Evolutionary conservation across 768 basidiomycete genomes (phyloP).

Genomic region (Wakefieldia striispora): DNA sequence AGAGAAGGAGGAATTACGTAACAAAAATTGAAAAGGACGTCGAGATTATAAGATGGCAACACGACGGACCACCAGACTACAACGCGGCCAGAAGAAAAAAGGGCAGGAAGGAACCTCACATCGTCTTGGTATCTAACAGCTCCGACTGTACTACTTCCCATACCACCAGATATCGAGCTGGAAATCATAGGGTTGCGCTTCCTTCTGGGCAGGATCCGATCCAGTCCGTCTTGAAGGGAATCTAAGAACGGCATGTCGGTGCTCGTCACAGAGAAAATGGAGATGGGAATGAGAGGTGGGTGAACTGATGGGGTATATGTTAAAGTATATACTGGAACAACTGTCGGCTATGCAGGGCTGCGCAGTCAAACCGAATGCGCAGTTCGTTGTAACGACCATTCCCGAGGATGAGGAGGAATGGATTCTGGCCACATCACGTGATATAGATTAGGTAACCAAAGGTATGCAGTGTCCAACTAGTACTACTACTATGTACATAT

Average conservation of each 20-base stretch:
- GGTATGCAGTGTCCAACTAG: too few species aligned
- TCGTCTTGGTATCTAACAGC: slow-evolving; percentile 68
- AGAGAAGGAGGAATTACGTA: slow-evolving; percentile 32
- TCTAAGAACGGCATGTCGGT: slow-evolving; percentile 29
- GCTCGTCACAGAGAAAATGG: not conserved
- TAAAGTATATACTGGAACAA: slow-evolving; percentile 3
- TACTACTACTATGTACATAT: too few species aligned
- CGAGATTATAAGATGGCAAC: slow-evolving; percentile 21
- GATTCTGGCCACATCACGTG: slow-evolving; percentile 20
- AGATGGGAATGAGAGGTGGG: not conserved
- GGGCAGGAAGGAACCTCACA: slow-evolving; percentile 45
- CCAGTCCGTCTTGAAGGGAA: slow-evolving; percentile 28
- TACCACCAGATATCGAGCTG: slow-evolving; percentile 48
- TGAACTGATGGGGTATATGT: too few species aligned
- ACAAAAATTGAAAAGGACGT: slow-evolving; percentile 18
- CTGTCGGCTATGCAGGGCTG: slow-evolving; percentile 11
- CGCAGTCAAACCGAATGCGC: slow-evolving; percentile 8
- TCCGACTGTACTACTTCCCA: slow-evolving; percentile 55
- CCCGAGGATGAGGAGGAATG: not conserved
- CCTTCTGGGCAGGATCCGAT: slow-evolving; percentile 28
- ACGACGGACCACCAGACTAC: slow-evolving; percentile 8
- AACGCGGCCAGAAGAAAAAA: slow-evolving; percentile 12
- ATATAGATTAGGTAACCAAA: slow-evolving; percentile 19
- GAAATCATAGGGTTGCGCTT: slow-evolving; percentile 21
- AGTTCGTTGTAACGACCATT: slow-evolving; percentile 1